Conservation (phyloP, 371 early-diverging fungal genomes). For the Mucor mucedo region DNA sequence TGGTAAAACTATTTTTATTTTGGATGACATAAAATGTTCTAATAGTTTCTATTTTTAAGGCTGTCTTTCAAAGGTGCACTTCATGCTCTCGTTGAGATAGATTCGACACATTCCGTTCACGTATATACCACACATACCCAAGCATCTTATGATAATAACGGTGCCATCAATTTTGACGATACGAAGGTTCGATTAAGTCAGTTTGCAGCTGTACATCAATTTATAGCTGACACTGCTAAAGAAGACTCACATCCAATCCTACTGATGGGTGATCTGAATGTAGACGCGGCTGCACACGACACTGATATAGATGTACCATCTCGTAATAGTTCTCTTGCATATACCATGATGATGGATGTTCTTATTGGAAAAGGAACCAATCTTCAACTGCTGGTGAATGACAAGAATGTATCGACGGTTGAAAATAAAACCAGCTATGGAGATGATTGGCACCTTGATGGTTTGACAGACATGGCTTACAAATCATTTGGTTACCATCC, state of each 20-base stretch:
- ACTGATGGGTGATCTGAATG: slow-evolving; percentile 78
- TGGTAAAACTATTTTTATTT: slow-evolving; percentile 41
- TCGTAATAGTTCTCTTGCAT: slow-evolving; percentile 59
- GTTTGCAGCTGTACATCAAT: slow-evolving; percentile 63
- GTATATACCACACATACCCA: slow-evolving; percentile 87
- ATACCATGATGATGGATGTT: slow-evolving; percentile 69
- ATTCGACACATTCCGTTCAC: slow-evolving; percentile 57
- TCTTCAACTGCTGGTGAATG: slow-evolving; percentile 3
- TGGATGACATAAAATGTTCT: neutral
- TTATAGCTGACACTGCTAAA: slow-evolving; percentile 55
- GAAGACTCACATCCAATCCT: slow-evolving; percentile 55
- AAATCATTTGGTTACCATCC: slow-evolving; percentile 72
- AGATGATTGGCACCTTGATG: slow-evolving; percentile 21
- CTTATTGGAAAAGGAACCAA: slow-evolving; percentile 62
- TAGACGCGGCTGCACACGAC: slow-evolving; percentile 66
- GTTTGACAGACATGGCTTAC: slow-evolving; percentile 59
- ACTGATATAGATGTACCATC: slow-evolving; percentile 28
- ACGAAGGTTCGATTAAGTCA: slow-evolving; percentile 64
- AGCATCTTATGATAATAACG: slow-evolving; percentile 63
- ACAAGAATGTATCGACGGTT: neutral
- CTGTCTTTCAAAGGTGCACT: slow-evolving; percentile 78
- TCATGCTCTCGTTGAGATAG: slow-evolving; percentile 70
- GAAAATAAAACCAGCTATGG: slow-evolving; percentile 4
- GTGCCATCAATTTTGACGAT: slow-evolving; percentile 52
- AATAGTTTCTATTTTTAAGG: slow-evolving; percentile 28